Evolutionary conservation across 495 filamentous ascomycete species (phyloP).

Genomic region (Xylaria venustula): DNA sequence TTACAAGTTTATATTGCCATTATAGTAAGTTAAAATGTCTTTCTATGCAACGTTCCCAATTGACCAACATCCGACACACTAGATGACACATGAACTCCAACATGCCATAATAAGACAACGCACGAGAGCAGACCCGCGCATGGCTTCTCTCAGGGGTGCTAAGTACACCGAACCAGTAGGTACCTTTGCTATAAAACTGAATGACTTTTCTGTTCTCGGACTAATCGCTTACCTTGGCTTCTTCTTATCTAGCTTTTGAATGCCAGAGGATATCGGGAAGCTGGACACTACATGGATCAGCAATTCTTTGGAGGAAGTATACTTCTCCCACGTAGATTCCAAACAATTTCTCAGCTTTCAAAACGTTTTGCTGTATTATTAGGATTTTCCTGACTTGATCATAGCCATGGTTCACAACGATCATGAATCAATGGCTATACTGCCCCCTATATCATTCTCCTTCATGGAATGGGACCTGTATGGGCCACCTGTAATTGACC

Average conservation of each 20-base stretch:
- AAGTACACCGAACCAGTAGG: background rate
- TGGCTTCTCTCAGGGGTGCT: too few species aligned
- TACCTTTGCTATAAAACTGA: background rate
- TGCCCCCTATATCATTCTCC: too few species aligned
- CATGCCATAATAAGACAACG: background rate
- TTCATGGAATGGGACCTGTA: too few species aligned
- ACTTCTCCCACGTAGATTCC: background rate
- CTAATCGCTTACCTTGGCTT: background rate
- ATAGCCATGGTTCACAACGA: background rate
- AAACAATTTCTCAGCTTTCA: background rate
- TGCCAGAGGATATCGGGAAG: background rate
- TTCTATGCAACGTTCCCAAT: too few species aligned
- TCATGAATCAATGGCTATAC: background rate
- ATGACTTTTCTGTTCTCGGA: background rate
- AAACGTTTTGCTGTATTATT: background rate
- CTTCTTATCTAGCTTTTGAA: background rate
- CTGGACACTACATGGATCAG: constrained; percentile 1
- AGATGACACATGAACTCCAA: background rate
- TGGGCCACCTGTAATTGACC: background rate
- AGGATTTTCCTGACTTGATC: background rate
- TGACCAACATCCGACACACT: too few species aligned
- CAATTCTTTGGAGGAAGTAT: background rate
- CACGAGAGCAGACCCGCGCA: too few species aligned
- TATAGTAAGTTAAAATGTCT: background rate
- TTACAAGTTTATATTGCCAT: background rate